phyloP scores from a whole-genome alignment of 768 basidiomycete species.

The Nidularia sp. region DNA sequence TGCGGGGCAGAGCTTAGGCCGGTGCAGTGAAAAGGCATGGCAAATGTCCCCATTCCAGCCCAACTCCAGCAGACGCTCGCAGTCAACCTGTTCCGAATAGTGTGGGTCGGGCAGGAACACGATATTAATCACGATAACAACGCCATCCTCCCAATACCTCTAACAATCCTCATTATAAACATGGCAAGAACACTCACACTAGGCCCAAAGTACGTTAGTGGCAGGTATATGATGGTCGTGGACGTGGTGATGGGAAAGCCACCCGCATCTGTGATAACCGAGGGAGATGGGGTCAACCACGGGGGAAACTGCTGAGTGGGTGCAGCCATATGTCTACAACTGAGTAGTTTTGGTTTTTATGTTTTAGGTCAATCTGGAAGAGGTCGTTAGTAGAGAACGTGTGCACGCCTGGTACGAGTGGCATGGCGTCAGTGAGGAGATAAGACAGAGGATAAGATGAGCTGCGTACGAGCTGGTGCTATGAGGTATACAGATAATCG shows the following conservation, averaged over 20 bases:
- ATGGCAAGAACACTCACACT: conserved; percentile 48
- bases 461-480: neutral
- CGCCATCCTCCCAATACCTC: too few species aligned
- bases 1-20: too few species aligned
- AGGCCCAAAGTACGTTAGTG: conserved; percentile 80
- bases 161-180: too few species aligned
- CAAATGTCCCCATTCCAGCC: too few species aligned
- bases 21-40: too few species aligned
- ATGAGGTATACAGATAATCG: neutral
- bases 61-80: too few species aligned
- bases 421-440: conserved; percentile 1
- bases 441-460: neutral
- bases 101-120: neutral
- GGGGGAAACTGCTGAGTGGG: conserved; percentile 68
- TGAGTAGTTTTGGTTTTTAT: conserved; percentile 7
- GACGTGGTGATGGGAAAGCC: conserved; percentile 54
- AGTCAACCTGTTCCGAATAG: neutral
- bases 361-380: conserved; percentile 8
- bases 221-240: conserved; percentile 55
- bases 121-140: too few species aligned
- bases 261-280: conserved; percentile 46
- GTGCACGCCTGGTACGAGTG: conserved; percentile 19
- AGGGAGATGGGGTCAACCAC: conserved; percentile 62
- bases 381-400: conserved; percentile 45
- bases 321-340: conserved; percentile 40